Conservation (phyloP, 495 filamentous ascomycete species). For the Rhizodiscina lignyota region DNA sequence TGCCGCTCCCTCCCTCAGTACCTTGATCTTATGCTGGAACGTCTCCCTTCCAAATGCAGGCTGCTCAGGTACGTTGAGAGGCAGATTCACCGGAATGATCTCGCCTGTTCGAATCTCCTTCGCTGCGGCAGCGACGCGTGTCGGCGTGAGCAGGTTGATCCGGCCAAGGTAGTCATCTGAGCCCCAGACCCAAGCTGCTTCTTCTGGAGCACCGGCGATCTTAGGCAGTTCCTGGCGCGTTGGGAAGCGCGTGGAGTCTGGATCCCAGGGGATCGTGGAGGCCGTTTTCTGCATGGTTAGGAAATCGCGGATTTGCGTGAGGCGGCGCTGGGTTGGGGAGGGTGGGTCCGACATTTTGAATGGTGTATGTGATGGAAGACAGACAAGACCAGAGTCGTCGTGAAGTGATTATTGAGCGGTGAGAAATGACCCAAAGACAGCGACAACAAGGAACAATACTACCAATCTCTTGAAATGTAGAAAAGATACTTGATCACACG, state of each 20-base stretch:
- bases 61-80: conserved; percentile 32
- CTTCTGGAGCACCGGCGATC: conserved; percentile 17
- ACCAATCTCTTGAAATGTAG: no score
- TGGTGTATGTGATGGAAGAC: no score
- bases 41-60: conserved; percentile 37
- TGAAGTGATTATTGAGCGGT: no score
- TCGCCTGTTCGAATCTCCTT: conserved; percentile 38
- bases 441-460: no score
- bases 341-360: no score
- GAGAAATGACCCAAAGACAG: no score
- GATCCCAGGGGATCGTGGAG: conserved; percentile 35
- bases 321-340: conserved; percentile 5
- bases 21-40: conserved; percentile 41
- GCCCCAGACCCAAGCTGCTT: conserved; percentile 50
- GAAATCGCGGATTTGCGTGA: conserved; percentile 25
- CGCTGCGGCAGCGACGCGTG: conserved; percentile 32
- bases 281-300: conserved; percentile 27
- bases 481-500: no score
- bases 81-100: conserved; percentile 30
- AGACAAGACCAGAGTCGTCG: no score
- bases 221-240: conserved; percentile 32
- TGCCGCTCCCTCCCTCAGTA: conserved; percentile 28
- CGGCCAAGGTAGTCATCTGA: conserved; percentile 39
- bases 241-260: conserved; percentile 34
- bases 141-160: conserved; percentile 41